Conservation (phyloP, 306 rosid genomes). For the Sicyos edulis region DNA sequence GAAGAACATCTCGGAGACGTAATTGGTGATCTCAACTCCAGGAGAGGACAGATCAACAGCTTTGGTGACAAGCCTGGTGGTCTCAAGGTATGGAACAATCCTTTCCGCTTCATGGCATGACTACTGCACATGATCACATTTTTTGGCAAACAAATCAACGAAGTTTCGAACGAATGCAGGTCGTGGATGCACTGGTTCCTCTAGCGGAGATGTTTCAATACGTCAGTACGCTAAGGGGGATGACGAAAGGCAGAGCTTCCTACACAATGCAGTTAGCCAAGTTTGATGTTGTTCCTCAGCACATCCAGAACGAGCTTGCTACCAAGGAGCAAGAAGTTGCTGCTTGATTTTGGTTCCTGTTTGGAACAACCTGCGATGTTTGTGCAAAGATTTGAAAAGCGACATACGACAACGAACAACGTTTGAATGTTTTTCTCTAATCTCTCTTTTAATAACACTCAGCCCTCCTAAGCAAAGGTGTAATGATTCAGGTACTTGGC, state of each 20-base stretch:
- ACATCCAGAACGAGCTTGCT: conserved; percentile 83
- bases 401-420: background rate
- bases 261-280: conserved; percentile 84
- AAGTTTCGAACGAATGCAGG: conserved; percentile 41
- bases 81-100: conserved; percentile 57
- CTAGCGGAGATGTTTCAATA: conserved; percentile 97
- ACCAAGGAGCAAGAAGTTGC: conserved; percentile 83
- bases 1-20: conserved; percentile 97
- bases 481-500: conserved; percentile 7
- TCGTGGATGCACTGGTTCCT: conserved; percentile 82
- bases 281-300: conserved; percentile 94
- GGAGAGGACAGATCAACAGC: conserved; percentile 96
- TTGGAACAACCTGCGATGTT: background rate
- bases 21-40: conserved; percentile 93
- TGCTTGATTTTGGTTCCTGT: conserved; percentile 42
- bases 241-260: conserved; percentile 98
- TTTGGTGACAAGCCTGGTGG: conserved; percentile 96
- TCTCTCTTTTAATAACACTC: background rate
- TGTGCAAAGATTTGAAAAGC: too few relatives aligned
- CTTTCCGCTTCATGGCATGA: too few relatives aligned
- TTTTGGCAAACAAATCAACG: too few relatives aligned
- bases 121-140: too few relatives aligned
- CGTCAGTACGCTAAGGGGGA: conserved; percentile 84
- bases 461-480: background rate
- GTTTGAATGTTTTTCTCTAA: background rate